Conservation (phyloP, 495 filamentous ascomycete genomes). For the Penicillium pulvis region DNA sequence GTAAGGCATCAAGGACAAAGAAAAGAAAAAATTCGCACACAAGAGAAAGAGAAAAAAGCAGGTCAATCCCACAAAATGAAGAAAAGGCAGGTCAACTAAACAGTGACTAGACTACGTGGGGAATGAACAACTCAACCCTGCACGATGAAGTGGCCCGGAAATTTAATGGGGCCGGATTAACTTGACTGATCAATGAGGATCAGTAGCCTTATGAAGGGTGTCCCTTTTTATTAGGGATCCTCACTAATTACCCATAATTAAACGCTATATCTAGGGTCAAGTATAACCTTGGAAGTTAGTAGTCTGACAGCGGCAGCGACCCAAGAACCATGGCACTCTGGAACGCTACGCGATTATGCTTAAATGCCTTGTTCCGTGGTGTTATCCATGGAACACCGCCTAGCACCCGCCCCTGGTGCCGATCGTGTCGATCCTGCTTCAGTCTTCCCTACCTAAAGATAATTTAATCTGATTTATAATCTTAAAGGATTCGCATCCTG, state of each 20-base stretch:
- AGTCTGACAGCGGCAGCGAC: constrained; percentile 26
- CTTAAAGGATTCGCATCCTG: no score
- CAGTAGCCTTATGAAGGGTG: not conserved
- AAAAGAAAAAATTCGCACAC: not conserved
- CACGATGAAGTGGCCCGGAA: constrained; percentile 20
- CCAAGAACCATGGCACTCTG: constrained; percentile 20
- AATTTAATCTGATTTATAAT: no score
- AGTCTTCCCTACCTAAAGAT: not conserved
- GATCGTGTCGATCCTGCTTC: constrained; percentile 9
- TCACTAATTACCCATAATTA: no score
- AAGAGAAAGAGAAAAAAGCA: not conserved
- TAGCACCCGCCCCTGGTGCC: constrained; percentile 6
- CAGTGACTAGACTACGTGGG: constrained; percentile 16
- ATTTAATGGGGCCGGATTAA: constrained; percentile 7
- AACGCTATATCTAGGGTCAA: not conserved
- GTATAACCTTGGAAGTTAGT: not conserved
- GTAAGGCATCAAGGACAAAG: not conserved
- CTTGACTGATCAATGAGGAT: not conserved
- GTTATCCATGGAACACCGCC: constrained; percentile 16
- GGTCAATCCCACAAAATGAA: not conserved
- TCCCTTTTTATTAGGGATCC: not conserved
- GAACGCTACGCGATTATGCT: constrained; percentile 27
- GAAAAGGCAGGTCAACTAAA: constrained; percentile 3
- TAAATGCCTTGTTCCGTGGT: constrained; percentile 14
- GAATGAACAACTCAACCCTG: constrained; percentile 14